Conservation (phyloP, 108 stramenopile genomes). For the Cylindrotheca closterium region DNA sequence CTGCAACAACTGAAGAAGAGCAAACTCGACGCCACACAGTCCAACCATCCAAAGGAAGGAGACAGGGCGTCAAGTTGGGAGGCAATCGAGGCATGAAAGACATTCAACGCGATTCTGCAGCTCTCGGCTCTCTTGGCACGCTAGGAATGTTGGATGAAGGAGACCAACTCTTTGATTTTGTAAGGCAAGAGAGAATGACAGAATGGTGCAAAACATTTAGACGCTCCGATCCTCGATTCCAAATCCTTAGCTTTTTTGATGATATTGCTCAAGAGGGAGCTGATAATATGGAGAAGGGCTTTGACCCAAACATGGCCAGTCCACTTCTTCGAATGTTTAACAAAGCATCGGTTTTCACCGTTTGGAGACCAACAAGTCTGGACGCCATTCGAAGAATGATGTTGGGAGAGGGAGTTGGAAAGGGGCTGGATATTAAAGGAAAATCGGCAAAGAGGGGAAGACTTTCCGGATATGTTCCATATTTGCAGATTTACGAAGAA, state of each 20-base stretch:
- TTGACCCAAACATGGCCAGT: constrained; percentile 7
- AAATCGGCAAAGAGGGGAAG: constrained; percentile 57
- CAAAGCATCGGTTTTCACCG: constrained; percentile 48
- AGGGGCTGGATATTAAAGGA: constrained; percentile 75
- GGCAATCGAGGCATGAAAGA: not conserved
- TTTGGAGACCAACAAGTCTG: constrained; percentile 62
- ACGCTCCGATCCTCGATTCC: constrained; percentile 54
- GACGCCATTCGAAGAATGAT: constrained; percentile 69
- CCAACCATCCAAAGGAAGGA: not conserved
- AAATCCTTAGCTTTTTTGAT: constrained; percentile 53
- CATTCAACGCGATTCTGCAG: not conserved
- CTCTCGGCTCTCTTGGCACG: not conserved
- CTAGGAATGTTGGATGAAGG: not conserved
- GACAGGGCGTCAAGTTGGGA: not conserved
- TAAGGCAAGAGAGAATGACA: not conserved
- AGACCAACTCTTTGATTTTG: constrained; percentile 4
- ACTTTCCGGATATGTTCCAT: constrained; percentile 61
- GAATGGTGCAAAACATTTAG: constrained; percentile 45
- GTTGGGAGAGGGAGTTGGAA: constrained; percentile 55
- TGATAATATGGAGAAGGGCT: constrained; percentile 11
- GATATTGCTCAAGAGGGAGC: constrained; percentile 52
- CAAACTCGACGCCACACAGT: not conserved
- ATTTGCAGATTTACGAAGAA: constrained; percentile 60
- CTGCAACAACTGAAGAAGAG: not conserved
- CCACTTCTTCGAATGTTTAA: constrained; percentile 7